These are phyloP conservation scores for Nemania sp. DNA, from an alignment of 2,329 filamentous ascomycete species.

Conservation along the genomic window DNA sequence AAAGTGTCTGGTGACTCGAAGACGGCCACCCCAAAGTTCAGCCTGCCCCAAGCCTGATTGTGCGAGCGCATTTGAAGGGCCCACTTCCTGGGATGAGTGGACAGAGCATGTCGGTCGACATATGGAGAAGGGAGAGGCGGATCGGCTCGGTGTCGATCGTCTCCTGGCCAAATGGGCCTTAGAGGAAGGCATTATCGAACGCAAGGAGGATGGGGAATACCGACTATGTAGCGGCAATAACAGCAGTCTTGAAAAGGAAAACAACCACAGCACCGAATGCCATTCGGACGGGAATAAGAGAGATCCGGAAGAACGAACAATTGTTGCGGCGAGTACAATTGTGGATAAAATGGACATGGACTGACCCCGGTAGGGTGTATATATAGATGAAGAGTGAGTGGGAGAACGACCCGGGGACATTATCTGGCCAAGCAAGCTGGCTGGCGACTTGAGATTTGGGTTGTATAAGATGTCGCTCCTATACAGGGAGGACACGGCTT, in stretches of 20 bases:
- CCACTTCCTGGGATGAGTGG: conserved; percentile 82
- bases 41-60: conserved; percentile 76
- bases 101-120: conserved; percentile 92
- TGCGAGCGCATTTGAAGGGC: conserved; percentile 69
- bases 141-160: conserved; percentile 59
- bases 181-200: conserved; percentile 66
- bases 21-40: conserved; percentile 71
- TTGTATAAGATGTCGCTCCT: conserved; percentile 2
- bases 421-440: not conserved
- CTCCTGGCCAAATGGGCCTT: conserved; percentile 66
- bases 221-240: conserved; percentile 54
- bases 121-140: conserved; percentile 74
- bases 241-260: conserved; percentile 36
- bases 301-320: conserved; percentile 40
- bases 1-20: conserved; percentile 72
- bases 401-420: not conserved
- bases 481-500: not conserved
- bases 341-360: conserved; percentile 45
- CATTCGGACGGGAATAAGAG: conserved; percentile 40
- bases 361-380: conserved; percentile 30
- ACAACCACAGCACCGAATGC: conserved; percentile 34
- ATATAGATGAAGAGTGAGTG: not conserved
- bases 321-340: conserved; percentile 43
- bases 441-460: not conserved
- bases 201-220: conserved; percentile 60